Evolutionary conservation across 2,329 filamentous ascomycete genomes (phyloP), one percentile per base, ranked within the genome.

Genomic region (Fusarium sp.): DNA sequence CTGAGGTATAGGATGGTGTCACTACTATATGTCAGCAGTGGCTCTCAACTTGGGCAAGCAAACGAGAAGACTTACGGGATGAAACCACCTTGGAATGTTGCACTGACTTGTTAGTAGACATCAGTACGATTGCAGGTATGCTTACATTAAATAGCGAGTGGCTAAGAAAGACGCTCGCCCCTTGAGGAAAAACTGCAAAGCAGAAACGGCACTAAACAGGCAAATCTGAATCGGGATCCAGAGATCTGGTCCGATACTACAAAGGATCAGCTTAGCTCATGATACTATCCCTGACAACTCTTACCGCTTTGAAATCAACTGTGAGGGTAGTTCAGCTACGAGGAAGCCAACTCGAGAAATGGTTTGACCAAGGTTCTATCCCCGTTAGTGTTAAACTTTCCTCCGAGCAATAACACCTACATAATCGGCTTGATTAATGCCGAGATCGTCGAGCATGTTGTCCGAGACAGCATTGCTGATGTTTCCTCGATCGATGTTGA

Each of bases 211-310:
- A 4, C 77, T 79, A 74, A 79, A 82, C 6, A 72, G 56, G 3
- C 78, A 76, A 58, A 81, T 86, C 28, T 82, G 81, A 6, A 88
- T 79, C 4, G 85, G 86, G n/a, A 85, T 84, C 78, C 87, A 85
- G 18, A 81, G 79, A 41, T 84, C 80, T 0, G 86, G 85, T 2
- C 86, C 86, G 41, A 80, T 74, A 66, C 65, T 68, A 8, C 28
- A 9, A 40, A 16, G 7, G 27, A 27, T 58, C 6, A 58, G 31
- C 15, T n/a, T 28, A 8, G 12, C 6, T 18, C n/a, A 10, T 15
- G 18, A 13, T 2, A 51, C 10, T 10, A 8, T 3, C 9, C 13
- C 11, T 3, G 2, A 16, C 12, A 12, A 36, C 7, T 9, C 52
- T 13, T 6, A 61, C 66, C 65, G 55, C 16, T 68, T 68, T 0